These are phyloP conservation scores for Linnemannia schmuckeri DNA, from an alignment of 192 early-diverging fungal genomes.

Conservation along the genomic window DNA sequence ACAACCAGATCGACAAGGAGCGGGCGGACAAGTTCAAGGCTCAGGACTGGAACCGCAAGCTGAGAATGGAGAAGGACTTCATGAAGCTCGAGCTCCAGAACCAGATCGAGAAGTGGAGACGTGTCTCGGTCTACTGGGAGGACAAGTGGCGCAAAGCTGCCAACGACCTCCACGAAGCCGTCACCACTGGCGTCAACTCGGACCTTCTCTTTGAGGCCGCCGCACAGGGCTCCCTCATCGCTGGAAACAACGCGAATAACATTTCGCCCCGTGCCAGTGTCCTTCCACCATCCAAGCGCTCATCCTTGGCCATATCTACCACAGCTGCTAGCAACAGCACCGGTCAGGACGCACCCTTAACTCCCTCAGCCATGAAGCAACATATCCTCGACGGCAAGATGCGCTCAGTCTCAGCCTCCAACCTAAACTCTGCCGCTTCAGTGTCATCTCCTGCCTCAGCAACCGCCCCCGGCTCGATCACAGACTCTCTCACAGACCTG, in stretches of 20 bases:
- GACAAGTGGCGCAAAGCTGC: conserved; percentile 53
- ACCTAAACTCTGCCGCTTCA: not conserved
- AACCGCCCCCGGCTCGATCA: conserved; percentile 7
- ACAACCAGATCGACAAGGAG: conserved; percentile 47
- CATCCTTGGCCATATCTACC: conserved; percentile 21
- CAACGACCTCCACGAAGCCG: conserved; percentile 53
- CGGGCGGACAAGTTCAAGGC: conserved; percentile 50
- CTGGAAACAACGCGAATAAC: not conserved
- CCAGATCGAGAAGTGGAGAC: conserved; percentile 56
- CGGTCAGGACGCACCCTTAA: conserved; percentile 31
- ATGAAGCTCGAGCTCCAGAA: conserved; percentile 57
- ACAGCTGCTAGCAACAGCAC: not conserved
- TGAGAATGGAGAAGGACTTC: conserved; percentile 56
- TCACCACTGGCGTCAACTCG: conserved; percentile 42
- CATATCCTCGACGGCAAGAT: conserved; percentile 35
- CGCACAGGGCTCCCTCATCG: not conserved
- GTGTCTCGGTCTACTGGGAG: conserved; percentile 53
- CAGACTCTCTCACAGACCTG: conserved; percentile 32
- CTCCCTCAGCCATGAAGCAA: conserved; percentile 37
- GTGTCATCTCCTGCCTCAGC: not conserved
- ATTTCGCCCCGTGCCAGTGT: conserved; percentile 18
- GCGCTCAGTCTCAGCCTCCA: conserved; percentile 17
- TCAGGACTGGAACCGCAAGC: conserved; percentile 55
- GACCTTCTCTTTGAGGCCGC: conserved; percentile 41
- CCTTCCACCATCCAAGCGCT: conserved; percentile 26